phyloP scores from a whole-genome alignment of 23 red algal genomes.

The Agarophyton chilense region DNA sequence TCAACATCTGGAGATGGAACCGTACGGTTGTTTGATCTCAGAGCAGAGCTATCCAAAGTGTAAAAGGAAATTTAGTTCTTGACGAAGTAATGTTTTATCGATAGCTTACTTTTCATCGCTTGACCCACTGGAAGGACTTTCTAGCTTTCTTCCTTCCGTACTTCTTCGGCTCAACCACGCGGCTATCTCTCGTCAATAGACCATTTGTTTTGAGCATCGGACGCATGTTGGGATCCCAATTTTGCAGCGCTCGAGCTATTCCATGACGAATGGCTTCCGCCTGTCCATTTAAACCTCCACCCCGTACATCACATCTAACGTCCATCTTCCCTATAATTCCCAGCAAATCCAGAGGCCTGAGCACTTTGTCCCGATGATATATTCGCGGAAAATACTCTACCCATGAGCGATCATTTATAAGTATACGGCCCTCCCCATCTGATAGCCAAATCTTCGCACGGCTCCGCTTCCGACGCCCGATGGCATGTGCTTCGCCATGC shows the following conservation, averaged over 20 bases:
- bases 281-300: slow-evolving; percentile 87
- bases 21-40: slow-evolving; percentile 65
- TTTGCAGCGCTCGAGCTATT: slow-evolving; percentile 81
- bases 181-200: slow-evolving; percentile 80
- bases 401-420: slow-evolving; percentile 70
- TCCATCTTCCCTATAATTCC: slow-evolving; percentile 61
- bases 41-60: background rate
- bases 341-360: slow-evolving; percentile 54
- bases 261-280: slow-evolving; percentile 88
- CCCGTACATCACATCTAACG: slow-evolving; percentile 54
- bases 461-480: slow-evolving; percentile 76
- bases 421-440: slow-evolving; percentile 5
- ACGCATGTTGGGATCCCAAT: slow-evolving; percentile 61
- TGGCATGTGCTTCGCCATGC: slow-evolving; percentile 51
- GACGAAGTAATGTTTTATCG: background rate
- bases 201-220: slow-evolving; percentile 70
- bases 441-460: slow-evolving; percentile 50
- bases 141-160: slow-evolving; percentile 83
- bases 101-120: slow-evolving; percentile 28
- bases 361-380: slow-evolving; percentile 78
- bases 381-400: slow-evolving; percentile 82
- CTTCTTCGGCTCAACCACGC: slow-evolving; percentile 92
- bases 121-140: slow-evolving; percentile 73
- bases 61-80: background rate
- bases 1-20: slow-evolving; percentile 73